Percentiles rank a stretch among this genome's conserved stretches.
These are phyloP conservation scores for Vitis rupestris DNA, from an alignment of 164 flowering plant genomes.

Conservation along the genomic window DNA sequence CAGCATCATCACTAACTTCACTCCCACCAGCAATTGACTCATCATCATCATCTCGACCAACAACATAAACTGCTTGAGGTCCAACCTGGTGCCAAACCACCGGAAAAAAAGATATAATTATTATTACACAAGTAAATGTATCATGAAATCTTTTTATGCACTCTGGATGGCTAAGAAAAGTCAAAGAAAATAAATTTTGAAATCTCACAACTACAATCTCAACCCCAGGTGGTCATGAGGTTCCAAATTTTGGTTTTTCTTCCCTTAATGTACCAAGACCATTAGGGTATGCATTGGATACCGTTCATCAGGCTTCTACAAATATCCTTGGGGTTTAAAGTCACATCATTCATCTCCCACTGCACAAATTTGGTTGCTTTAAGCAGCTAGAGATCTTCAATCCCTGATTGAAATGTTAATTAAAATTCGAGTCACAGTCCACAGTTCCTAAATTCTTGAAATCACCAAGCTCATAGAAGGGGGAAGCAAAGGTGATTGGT, in stretches of 20 bases:
- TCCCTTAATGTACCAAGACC: not conserved
- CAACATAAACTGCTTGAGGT: constrained; percentile 97
- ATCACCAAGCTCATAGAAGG: not conserved
- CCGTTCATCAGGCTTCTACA: not conserved
- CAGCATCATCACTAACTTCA: constrained; percentile 78
- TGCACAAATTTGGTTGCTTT: not conserved
- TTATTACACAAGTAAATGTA: no score
- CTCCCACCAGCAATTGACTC: constrained; percentile 77
- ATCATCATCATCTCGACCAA: constrained; percentile 93
- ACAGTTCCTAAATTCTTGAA: no score
- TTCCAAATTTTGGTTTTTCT: constrained; percentile 1
- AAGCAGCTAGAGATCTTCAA: not conserved
- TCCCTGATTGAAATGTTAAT: not conserved
- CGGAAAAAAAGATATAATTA: not conserved
- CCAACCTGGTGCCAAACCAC: constrained; percentile 69
- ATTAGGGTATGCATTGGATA: not conserved
- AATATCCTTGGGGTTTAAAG: not conserved
- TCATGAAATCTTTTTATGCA: not conserved
- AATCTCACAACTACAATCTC: constrained; percentile 1
- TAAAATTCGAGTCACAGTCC: no score
- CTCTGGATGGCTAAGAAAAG: constrained; percentile 1
- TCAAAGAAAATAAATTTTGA: not conserved
- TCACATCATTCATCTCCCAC: not conserved
- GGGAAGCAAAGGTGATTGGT: not conserved
- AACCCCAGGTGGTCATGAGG: not conserved